Evolutionary conservation across 2,329 filamentous ascomycete genomes (phyloP).

Genomic region (Zymoseptoria ardabiliae): DNA sequence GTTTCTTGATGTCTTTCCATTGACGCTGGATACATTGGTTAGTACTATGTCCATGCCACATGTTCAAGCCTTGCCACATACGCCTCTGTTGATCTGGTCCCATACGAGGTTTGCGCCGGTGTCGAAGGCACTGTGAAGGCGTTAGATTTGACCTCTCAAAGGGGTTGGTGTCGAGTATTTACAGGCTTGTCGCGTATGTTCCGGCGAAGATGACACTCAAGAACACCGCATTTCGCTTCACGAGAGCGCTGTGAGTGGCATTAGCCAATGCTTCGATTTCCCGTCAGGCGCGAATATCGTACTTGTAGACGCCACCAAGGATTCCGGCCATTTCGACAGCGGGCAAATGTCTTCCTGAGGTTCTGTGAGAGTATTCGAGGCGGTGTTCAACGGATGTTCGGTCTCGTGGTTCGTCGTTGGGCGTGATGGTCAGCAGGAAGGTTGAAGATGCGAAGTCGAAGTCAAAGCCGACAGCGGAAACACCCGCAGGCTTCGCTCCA

Average conservation of each 20-base stretch:
- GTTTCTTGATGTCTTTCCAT: conserved; percentile 98
- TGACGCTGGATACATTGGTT: conserved; percentile 62
- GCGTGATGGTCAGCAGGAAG: not conserved
- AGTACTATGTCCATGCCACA: conserved; percentile 13
- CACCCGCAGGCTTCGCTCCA: not conserved
- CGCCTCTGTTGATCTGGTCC: conserved; percentile 85
- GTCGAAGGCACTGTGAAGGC: conserved; percentile 65
- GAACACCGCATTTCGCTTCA: conserved; percentile 84
- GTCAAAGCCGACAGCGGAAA: not conserved
- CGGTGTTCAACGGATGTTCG: not conserved
- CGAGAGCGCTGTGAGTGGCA: conserved; percentile 57
- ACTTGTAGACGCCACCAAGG: conserved; percentile 49
- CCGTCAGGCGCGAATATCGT: conserved; percentile 24
- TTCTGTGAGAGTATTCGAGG: not conserved
- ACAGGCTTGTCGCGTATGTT: conserved; percentile 94
- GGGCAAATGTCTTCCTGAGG: not conserved
- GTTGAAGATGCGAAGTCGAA: not conserved
- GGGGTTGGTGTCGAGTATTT: conserved; percentile 27
- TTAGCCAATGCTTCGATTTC: conserved; percentile 10
- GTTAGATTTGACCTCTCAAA: conserved; percentile 10
- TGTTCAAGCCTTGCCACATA: conserved; percentile 48
- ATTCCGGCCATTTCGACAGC: conserved; percentile 52
- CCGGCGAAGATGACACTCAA: conserved; percentile 76
- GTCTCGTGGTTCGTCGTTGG: not conserved
- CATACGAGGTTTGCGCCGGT: conserved; percentile 74